Percentiles rank a stretch among this genome's conserved stretches.
Conservation (phyloP, 192 early-diverging fungal genomes). For the Funneliformis mosseae region DNA sequence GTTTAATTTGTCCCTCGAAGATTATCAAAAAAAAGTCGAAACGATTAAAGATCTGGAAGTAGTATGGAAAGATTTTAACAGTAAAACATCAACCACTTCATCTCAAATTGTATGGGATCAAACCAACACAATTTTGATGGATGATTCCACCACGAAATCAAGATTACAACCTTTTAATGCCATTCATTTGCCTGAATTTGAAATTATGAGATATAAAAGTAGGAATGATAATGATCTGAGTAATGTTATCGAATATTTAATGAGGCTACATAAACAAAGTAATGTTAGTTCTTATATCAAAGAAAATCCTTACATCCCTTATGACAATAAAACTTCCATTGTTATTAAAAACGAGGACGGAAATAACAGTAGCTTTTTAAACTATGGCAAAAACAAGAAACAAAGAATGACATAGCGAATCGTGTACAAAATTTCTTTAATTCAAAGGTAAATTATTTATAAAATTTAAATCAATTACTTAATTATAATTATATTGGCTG, state of each 20-base stretch:
- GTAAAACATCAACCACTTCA: not conserved
- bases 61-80: constrained; percentile 54
- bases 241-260: constrained; percentile 46
- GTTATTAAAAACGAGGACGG: too few relatives aligned
- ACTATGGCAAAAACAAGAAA: too few relatives aligned
- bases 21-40: constrained; percentile 46
- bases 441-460: too few relatives aligned
- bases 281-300: constrained; percentile 54
- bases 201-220: not conserved
- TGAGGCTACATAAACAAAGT: constrained; percentile 32
- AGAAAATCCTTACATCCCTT: constrained; percentile 38
- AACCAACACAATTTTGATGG: constrained; percentile 56
- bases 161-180: constrained; percentile 56
- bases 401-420: too few relatives aligned
- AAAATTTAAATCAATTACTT: too few relatives aligned
- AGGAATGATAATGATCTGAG: constrained; percentile 47
- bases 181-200: constrained; percentile 45
- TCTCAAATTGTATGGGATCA: constrained; percentile 38
- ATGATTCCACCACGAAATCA: constrained; percentile 53
- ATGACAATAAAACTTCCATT: not conserved
- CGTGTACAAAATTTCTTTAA: too few relatives aligned
- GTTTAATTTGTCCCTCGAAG: constrained; percentile 44
- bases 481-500: too few relatives aligned
- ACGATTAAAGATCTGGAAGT: constrained; percentile 66
- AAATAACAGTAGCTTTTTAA: too few relatives aligned